These are phyloP conservation scores for Termitomyces sp. DNA, from an alignment of 768 basidiomycete species.

Conservation along the genomic window DNA sequence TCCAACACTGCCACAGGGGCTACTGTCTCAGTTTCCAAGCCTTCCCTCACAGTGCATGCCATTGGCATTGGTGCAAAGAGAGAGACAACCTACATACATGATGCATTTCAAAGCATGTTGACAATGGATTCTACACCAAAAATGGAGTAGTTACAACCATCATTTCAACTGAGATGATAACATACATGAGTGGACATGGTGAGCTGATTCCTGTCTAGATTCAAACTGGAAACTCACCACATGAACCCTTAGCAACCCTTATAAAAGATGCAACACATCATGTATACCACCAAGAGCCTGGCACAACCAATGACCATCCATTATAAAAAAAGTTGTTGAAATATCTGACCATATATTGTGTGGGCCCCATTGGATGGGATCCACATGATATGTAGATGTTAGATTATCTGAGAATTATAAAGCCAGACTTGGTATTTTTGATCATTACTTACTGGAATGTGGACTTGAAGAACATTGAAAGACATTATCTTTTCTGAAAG, in stretches of 20 bases:
- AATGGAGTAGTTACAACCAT: background rate
- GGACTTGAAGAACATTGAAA: too few species aligned
- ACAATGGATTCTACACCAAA: slow-evolving; percentile 1
- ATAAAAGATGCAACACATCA: background rate
- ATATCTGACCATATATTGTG: too few species aligned
- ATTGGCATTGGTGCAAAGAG: background rate
- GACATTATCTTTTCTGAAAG: too few species aligned
- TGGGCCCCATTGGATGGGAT: too few species aligned
- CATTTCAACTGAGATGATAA: background rate
- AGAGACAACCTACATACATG: background rate
- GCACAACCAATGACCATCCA: background rate
- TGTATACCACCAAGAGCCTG: background rate
- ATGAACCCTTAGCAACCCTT: background rate
- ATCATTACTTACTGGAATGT: too few species aligned
- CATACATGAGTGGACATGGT: background rate
- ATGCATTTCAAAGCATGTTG: background rate
- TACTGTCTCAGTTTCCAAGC: background rate
- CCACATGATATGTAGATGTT: too few species aligned
- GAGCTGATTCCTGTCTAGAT: background rate
- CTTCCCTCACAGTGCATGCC: background rate
- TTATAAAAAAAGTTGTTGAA: too few species aligned
- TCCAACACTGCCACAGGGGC: background rate
- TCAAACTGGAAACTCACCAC: background rate
- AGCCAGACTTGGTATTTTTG: too few species aligned
- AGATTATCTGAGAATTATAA: too few species aligned